Evolutionary conservation across 2,329 filamentous ascomycete genomes (phyloP), one percentile per base, ranked within the genome.

Genomic region (Fusarium graminum): DNA sequence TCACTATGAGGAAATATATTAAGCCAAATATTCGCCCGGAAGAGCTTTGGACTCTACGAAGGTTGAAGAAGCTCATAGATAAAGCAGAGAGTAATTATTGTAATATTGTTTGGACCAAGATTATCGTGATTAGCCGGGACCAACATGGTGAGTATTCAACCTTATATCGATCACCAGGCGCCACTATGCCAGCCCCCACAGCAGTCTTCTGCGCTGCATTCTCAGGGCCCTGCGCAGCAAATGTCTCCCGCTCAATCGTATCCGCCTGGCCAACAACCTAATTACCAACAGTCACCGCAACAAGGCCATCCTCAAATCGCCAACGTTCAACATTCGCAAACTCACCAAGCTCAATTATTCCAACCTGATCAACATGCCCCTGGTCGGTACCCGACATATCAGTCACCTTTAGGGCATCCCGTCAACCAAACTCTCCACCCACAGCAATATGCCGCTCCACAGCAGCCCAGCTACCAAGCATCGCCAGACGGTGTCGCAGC

Each of bases 401-500:
- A 61, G n/a, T 46, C 44, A 2, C 32, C 36, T 11, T 5, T 32
- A 4, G 52, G 26, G 3, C 34, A 14, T 5, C 26, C 8, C 8
- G 12, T 30, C 25, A 55, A 19, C 14, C 59, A 63, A 14, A 30
- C 25, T 0, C 46, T 36, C 1, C 6, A n/a, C 14, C 41, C 46
- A 19, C 62, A 62, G n/a, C 62, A 67, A 12, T 41, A 62, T 16
- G 7, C 25, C 2, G n/a, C 25, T 13, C 14, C 13, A 1, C 32
- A 43, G 11, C 58, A 60, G 9, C 34, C 40, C 1, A 38, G 6
- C 6, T 51, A 52, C 8, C 67, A 65, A 10, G 12, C 40, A 9
- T 13, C 63, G 1, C 25, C 50, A 0, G 60, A 71, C 4, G 68
- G 56, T 26, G 55, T 69, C 10, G 46, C 53, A 25, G 32, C 52